phyloP scores from a whole-genome alignment of 2,329 filamentous ascomycete genomes.

The Penicillium sumatraense region DNA sequence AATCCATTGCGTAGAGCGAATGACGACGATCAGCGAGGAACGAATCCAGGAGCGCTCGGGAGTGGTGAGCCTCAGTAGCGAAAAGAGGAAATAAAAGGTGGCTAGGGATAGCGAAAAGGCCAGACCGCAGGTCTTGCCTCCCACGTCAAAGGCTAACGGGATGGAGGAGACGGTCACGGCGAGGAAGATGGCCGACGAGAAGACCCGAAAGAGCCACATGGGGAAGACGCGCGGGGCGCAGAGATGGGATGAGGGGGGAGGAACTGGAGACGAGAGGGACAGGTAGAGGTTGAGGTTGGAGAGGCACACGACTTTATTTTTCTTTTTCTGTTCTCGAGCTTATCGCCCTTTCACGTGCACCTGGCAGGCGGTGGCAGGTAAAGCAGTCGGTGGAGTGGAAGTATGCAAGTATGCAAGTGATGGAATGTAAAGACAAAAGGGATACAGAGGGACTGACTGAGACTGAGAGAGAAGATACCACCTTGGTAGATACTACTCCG shows the following conservation, averaged over 20 bases:
- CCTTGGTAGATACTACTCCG: too few species aligned
- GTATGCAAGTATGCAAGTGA: too few species aligned
- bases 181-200: slow-evolving; percentile 84
- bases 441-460: too few species aligned
- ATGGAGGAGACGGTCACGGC: slow-evolving; percentile 93
- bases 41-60: slow-evolving; percentile 78
- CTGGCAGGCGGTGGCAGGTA: too few species aligned
- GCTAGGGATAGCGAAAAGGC: slow-evolving; percentile 91
- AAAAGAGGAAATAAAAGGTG: slow-evolving; percentile 88
- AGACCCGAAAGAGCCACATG: slow-evolving; percentile 83
- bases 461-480: too few species aligned
- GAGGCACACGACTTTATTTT: slow-evolving; percentile 25
- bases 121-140: slow-evolving; percentile 89
- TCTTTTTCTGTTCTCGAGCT: slow-evolving; percentile 23
- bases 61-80: slow-evolving; percentile 76
- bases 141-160: slow-evolving; percentile 96
- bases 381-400: slow-evolving; percentile 3
- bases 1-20: slow-evolving; percentile 82
- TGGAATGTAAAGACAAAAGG: too few species aligned
- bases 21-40: slow-evolving; percentile 68
- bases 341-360: slow-evolving; percentile 24
- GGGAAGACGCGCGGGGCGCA: slow-evolving; percentile 20
- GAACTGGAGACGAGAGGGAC: slow-evolving; percentile 9
- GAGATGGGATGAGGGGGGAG: slow-evolving; percentile 11
- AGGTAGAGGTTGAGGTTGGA: too few species aligned